Conservation (phyloP, 2,329 filamentous ascomycete species). For the Lasiodiplodia sp. region DNA sequence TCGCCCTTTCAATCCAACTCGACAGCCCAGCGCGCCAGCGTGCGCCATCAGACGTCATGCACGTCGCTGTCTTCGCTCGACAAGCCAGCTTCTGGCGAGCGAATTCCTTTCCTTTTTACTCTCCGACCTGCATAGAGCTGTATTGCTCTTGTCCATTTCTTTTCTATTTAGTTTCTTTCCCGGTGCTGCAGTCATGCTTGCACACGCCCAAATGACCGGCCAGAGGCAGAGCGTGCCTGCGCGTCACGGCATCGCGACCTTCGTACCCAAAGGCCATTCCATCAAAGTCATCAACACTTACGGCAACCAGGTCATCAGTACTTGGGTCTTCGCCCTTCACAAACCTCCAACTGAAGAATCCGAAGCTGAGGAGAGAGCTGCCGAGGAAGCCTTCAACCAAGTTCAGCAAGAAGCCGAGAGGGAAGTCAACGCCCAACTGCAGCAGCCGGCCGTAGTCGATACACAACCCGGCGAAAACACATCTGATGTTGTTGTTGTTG, state of each 20-base stretch:
- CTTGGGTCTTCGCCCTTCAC: slow-evolving; percentile 58
- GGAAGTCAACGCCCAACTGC: slow-evolving; percentile 35
- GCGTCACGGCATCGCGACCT: slow-evolving; percentile 58
- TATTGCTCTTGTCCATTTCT: neutral
- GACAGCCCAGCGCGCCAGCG: neutral
- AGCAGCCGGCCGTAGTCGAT: slow-evolving; percentile 1
- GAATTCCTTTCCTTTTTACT: neutral
- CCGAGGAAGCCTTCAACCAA: slow-evolving; percentile 33
- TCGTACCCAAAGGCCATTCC: slow-evolving; percentile 56
- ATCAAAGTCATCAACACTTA: slow-evolving; percentile 61
- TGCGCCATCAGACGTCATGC: slow-evolving; percentile 27
- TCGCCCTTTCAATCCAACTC: slow-evolving; percentile 4
- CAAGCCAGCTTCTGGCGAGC: slow-evolving; percentile 7
- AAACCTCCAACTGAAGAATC: slow-evolving; percentile 45
- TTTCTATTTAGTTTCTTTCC: neutral
- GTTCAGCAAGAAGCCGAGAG: slow-evolving; percentile 33
- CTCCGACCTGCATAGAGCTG: neutral
- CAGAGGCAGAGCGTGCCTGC: slow-evolving; percentile 57
- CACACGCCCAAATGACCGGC: slow-evolving; percentile 44
- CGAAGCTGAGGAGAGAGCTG: slow-evolving; percentile 42
- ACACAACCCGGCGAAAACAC: slow-evolving; percentile 25
- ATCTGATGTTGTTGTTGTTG: neutral
- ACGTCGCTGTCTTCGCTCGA: slow-evolving; percentile 3
- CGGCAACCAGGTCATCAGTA: slow-evolving; percentile 58
- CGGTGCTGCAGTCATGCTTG: neutral